A percentile compares a stretch with the other conserved stretches of the same genome.
These are phyloP conservation scores for Kernera saxatilis DNA, from an alignment of 345 rosid species.

Conservation along the genomic window DNA sequence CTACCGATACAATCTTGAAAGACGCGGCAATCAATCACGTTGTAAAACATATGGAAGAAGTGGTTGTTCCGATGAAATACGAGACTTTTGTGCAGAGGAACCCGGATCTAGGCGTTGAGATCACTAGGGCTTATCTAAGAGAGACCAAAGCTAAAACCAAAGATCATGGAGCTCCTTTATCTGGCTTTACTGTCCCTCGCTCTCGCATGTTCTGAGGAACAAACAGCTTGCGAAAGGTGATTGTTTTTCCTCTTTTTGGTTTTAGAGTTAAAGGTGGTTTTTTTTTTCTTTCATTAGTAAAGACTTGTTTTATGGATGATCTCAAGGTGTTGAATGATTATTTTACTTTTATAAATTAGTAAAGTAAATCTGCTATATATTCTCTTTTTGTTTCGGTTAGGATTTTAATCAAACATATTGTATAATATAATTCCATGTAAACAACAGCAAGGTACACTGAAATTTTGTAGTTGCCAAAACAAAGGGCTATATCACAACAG, in stretches of 20 bases:
- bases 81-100: conserved; percentile 32
- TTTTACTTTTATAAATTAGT: not conserved
- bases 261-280: too few relatives aligned
- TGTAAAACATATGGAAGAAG: conserved; percentile 31
- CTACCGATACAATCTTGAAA: conserved; percentile 25
- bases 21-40: not conserved
- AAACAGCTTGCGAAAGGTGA: too few relatives aligned
- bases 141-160: conserved; percentile 13
- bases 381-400: not conserved
- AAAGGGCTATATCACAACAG: not conserved
- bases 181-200: too few relatives aligned
- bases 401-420: not conserved
- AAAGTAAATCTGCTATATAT: not conserved
- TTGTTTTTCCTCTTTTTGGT: too few relatives aligned
- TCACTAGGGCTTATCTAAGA: conserved; percentile 27
- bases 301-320: not conserved
- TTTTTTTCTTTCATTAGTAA: not conserved
- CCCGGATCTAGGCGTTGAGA: conserved; percentile 25
- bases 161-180: not conserved
- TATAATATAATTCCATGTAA: not conserved
- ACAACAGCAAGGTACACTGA: not conserved
- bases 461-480: not conserved
- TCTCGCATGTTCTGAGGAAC: not conserved
- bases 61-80: conserved; percentile 28
- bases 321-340: not conserved